Conservation (phyloP, 2,329 filamentous ascomycete species). For the Corniculantispora saksenae region DNA sequence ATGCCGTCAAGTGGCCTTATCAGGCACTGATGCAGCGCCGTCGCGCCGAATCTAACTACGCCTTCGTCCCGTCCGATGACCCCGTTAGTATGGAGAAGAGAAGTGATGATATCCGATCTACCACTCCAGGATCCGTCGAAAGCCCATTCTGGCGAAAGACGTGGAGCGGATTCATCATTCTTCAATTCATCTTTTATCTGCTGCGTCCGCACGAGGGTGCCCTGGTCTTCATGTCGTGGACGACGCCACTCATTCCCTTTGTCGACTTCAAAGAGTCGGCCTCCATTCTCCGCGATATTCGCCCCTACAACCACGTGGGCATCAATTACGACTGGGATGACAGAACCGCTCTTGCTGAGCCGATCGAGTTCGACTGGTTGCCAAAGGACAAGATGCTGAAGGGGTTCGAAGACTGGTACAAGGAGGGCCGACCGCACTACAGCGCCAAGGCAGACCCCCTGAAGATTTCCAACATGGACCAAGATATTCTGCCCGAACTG, state of each 20-base stretch:
- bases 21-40: not conserved
- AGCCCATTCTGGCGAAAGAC: conserved; percentile 21
- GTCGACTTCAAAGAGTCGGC: conserved; percentile 37
- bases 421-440: conserved; percentile 32
- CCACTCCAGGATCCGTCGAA: not conserved
- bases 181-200: conserved; percentile 29
- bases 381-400: conserved; percentile 23
- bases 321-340: conserved; percentile 33
- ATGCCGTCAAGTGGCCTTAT: conserved; percentile 11
- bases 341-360: conserved; percentile 28
- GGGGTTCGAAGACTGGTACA: conserved; percentile 33
- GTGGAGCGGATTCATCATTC: conserved; percentile 19
- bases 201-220: conserved; percentile 35
- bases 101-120: not conserved
- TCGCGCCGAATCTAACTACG: not conserved
- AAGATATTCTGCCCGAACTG: conserved; percentile 33
- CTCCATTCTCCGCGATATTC: conserved; percentile 30
- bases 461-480: conserved; percentile 41
- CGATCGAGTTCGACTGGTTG: conserved; percentile 29
- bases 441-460: conserved; percentile 39
- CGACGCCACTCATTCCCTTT: conserved; percentile 34
- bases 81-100: not conserved
- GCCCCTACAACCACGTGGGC: conserved; percentile 28
- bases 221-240: conserved; percentile 38
- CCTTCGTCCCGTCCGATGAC: conserved; percentile 3